Evolutionary conservation across 495 filamentous ascomycete species (phyloP), one percentile per base, ranked within the genome.

Genomic region (Aspergillus indologenus): DNA sequence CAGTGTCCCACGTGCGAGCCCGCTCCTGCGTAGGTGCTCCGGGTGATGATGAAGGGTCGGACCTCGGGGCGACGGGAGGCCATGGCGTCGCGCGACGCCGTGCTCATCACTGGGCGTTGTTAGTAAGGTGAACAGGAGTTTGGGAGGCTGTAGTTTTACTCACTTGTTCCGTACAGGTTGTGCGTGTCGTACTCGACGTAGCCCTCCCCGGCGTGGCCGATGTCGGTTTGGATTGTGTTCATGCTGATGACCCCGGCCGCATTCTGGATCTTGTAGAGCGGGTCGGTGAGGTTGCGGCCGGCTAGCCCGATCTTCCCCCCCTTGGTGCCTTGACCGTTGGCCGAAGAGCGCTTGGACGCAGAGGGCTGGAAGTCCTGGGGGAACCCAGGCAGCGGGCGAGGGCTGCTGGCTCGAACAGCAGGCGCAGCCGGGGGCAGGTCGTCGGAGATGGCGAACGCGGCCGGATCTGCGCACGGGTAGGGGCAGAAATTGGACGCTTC

Each of bases 1-100:
- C 91, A 96, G 64, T 96, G 87, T 5, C 90, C 91, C 17, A 93
- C 90, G 24, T 87, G 79, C 45, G 77, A 70, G 8, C 91, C 91
- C 17, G 90, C 88, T 24, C 91, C 91, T 5, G 88, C 85, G 66
- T 92, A 96, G 2, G 90, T 96, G 58, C 83, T 87, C 20, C 91
- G 87, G 18, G 90, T 93, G 68, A 96, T 95, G 59, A 96, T 76
- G 54, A 95, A 64, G 5, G 91, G 90, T 0, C 91, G 82, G 1
- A 83, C 74, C 1, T 66, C 69, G 0, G 91, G 90, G 2, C 88
- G 85, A 40, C 90, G 83, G 31, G 76, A 70, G 11, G 83, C 72
- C 90, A 96, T 89, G 9, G 90, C 87, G 5, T 80, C 66, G 56
- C 83, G 78, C 21, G 85, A 88, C 1, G 83, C 73, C 9, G 80